These are phyloP conservation scores for Rhizoclosmatium globosum DNA, from an alignment of 192 early-diverging fungal species.

Conservation along the genomic window DNA sequence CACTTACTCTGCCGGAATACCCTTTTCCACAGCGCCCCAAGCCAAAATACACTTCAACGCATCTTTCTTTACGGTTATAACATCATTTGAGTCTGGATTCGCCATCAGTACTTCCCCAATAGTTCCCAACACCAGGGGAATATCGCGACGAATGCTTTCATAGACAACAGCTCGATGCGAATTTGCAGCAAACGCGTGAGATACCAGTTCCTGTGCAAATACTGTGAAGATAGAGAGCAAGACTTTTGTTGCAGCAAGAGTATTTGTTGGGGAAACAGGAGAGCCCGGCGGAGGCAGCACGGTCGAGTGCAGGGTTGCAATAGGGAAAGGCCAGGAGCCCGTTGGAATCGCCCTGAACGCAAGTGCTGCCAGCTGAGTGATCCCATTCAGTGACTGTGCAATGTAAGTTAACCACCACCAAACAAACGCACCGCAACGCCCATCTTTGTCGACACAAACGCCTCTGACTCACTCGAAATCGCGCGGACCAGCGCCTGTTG, in stretches of 20 bases:
- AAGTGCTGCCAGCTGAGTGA: neutral
- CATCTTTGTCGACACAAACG: constrained; percentile 28
- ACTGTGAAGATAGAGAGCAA: constrained; percentile 12
- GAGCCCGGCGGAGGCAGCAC: neutral
- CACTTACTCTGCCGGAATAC: constrained; percentile 33
- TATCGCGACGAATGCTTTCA: constrained; percentile 5
- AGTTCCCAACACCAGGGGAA: neutral
- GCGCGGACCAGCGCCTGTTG: constrained; percentile 12
- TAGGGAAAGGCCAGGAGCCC: constrained; percentile 22
- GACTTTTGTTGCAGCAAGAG: neutral
- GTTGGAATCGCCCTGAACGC: constrained; percentile 25
- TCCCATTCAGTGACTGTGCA: neutral
- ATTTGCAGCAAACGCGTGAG: constrained; percentile 7
- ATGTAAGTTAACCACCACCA: neutral
- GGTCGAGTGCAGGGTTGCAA: neutral
- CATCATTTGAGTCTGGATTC: neutral
- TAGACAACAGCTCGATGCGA: constrained; percentile 10
- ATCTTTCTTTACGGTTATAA: constrained; percentile 18
- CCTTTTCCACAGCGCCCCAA: constrained; percentile 32
- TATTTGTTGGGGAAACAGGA: neutral
- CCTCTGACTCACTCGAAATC: neutral
- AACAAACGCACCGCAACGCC: constrained; percentile 9
- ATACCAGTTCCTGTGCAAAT: constrained; percentile 30
- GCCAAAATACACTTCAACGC: constrained; percentile 37
- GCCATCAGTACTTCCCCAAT: constrained; percentile 20